These are phyloP conservation scores for Fagopyrum esculentum DNA, from an alignment of 148 eudicot species.

Conservation along the genomic window DNA sequence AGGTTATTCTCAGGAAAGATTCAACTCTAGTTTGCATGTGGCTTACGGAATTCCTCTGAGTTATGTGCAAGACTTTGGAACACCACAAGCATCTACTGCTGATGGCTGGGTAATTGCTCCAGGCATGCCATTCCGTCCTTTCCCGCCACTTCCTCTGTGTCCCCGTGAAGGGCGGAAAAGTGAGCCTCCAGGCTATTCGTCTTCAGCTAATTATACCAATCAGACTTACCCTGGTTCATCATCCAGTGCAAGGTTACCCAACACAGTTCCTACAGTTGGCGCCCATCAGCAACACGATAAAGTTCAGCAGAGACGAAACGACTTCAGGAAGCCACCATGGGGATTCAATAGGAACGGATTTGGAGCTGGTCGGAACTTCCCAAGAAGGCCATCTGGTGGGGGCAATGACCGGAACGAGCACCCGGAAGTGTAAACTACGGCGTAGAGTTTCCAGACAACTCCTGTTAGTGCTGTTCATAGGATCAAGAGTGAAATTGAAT, in stretches of 20 bases:
- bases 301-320: conserved; percentile 53
- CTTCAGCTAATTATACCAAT: conserved; percentile 11
- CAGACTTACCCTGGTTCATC: conserved; percentile 35
- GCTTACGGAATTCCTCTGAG: conserved; percentile 68
- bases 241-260: background rate
- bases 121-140: conserved; percentile 72
- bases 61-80: conserved; percentile 47
- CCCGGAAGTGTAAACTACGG: conserved; percentile 30
- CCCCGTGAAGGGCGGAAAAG: conserved; percentile 23
- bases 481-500: conserved; percentile 6
- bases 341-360: conserved; percentile 36
- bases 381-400: conserved; percentile 12
- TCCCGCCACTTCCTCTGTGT: conserved; percentile 74
- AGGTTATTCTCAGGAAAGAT: conserved; percentile 54
- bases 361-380: conserved; percentile 23
- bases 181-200: background rate
- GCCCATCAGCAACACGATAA: conserved; percentile 25
- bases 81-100: conserved; percentile 24
- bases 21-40: conserved; percentile 38
- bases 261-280: conserved; percentile 5
- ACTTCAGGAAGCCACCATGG: conserved; percentile 43
- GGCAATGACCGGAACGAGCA: conserved; percentile 28
- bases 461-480: conserved; percentile 23
- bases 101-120: conserved; percentile 68
- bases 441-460: conserved; percentile 36